Evolutionary conservation across 2,329 filamentous ascomycete genomes (phyloP).

Genomic region (Aspergillus felis): DNA sequence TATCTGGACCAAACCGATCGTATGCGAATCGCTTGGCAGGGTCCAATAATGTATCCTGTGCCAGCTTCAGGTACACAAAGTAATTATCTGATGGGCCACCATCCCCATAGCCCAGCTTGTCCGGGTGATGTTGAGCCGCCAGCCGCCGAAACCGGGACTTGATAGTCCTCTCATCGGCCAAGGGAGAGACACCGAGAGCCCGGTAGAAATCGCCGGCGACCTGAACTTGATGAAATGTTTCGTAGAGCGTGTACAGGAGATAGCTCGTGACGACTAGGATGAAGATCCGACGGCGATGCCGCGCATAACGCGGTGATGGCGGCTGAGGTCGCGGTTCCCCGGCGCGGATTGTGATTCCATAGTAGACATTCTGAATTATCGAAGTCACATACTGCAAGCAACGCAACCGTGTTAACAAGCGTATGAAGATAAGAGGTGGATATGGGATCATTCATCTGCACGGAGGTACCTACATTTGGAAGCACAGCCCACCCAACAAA

Average conservation of each 20-base stretch:
- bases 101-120: slow-evolving; percentile 60
- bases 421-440: background rate
- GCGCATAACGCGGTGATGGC: slow-evolving; percentile 64
- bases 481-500: slow-evolving; percentile 60
- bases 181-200: slow-evolving; percentile 65
- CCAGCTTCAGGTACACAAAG: slow-evolving; percentile 80
- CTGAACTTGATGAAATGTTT: slow-evolving; percentile 78
- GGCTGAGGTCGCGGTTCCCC: slow-evolving; percentile 71
- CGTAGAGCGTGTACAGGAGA: slow-evolving; percentile 87
- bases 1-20: slow-evolving; percentile 76
- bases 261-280: slow-evolving; percentile 78
- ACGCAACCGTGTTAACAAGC: slow-evolving; percentile 6
- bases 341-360: slow-evolving; percentile 82
- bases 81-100: slow-evolving; percentile 43
- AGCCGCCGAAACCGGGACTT: slow-evolving; percentile 82
- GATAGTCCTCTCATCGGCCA: slow-evolving; percentile 69
- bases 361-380: slow-evolving; percentile 77
- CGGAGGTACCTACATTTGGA: slow-evolving; percentile 50
- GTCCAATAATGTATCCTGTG: slow-evolving; percentile 77
- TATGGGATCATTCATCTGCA: background rate
- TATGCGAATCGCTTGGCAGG: slow-evolving; percentile 78
- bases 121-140: slow-evolving; percentile 68
- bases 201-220: slow-evolving; percentile 72
- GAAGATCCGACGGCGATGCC: slow-evolving; percentile 77
- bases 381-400: slow-evolving; percentile 65